Conservation (phyloP, 2,329 filamentous ascomycete genomes). For the Phialophora tarda region DNA sequence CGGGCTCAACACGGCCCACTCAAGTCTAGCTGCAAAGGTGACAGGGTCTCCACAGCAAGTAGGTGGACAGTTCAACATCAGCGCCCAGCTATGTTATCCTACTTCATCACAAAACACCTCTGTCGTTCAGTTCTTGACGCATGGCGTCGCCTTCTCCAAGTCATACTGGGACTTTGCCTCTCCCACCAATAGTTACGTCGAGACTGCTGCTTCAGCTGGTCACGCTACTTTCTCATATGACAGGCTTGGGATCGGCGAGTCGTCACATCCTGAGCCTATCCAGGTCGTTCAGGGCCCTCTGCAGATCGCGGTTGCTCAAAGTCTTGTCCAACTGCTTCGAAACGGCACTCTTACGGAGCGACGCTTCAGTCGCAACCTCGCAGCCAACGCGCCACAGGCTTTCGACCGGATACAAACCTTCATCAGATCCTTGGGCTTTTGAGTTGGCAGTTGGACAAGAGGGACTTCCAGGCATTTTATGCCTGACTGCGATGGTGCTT, state of each 20-base stretch:
- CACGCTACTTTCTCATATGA: neutral
- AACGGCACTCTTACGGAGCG: neutral
- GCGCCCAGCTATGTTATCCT: constrained; percentile 15
- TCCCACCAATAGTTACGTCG: constrained; percentile 18
- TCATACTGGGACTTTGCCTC: constrained; percentile 19
- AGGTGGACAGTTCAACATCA: neutral
- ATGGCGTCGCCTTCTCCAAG: constrained; percentile 17
- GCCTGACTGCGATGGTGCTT: neutral
- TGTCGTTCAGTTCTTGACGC: constrained; percentile 18
- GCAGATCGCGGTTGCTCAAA: constrained; percentile 8
- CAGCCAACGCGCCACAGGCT: neutral
- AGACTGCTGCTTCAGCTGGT: neutral
- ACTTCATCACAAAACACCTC: constrained; percentile 2
- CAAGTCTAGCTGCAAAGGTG: neutral
- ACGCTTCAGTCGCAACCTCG: constrained; percentile 3
- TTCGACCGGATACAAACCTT: neutral
- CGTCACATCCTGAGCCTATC: constrained; percentile 10
- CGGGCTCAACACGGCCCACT: neutral
- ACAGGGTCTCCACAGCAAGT: neutral
- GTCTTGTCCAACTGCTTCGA: neutral
- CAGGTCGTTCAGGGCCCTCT: constrained; percentile 6
- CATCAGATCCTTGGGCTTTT: neutral
- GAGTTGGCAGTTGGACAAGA: neutral
- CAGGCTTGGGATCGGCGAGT: constrained; percentile 3
- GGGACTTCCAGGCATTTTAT: neutral